A percentile compares a stretch with the other conserved stretches of the same genome.
These are phyloP conservation scores for Cryphonectria radicalis DNA, from an alignment of 2,329 filamentous ascomycete species.

Conservation along the genomic window DNA sequence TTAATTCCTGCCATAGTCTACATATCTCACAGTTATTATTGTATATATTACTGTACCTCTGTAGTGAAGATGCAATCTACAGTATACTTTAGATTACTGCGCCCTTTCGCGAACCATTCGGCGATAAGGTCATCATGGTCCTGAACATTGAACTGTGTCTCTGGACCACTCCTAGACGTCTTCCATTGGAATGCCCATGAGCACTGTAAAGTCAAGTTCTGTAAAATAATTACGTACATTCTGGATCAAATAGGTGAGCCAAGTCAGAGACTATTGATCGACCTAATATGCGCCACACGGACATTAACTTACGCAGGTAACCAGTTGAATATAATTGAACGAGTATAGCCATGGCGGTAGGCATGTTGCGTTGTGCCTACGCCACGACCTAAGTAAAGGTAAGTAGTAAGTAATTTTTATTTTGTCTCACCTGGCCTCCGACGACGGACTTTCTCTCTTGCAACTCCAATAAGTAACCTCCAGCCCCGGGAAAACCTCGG, in stretches of 20 bases:
- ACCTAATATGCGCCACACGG: neutral
- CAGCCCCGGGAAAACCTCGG: conserved; percentile 3
- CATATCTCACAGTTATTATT: neutral
- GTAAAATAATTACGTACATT: no score
- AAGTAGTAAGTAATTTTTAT: neutral
- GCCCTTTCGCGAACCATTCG: neutral
- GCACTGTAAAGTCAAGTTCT: no score
- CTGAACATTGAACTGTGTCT: no score
- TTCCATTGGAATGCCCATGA: no score
- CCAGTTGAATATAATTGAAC: neutral
- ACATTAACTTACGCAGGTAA: neutral
- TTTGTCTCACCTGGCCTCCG: neutral
- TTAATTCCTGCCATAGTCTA: no score
- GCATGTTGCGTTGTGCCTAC: neutral
- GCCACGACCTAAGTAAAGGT: neutral
- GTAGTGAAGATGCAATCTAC: neutral
- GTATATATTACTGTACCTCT: neutral
- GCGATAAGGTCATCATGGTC: no score
- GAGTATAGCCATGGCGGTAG: neutral
- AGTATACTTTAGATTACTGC: neutral
- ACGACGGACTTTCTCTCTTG: neutral
- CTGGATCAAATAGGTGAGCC: no score
- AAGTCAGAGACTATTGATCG: no score
- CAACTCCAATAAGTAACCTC: neutral
- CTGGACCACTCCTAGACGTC: no score